Conservation (phyloP, 1,284 basidiomycete genomes). For the Lignosus rhinocerotis region DNA sequence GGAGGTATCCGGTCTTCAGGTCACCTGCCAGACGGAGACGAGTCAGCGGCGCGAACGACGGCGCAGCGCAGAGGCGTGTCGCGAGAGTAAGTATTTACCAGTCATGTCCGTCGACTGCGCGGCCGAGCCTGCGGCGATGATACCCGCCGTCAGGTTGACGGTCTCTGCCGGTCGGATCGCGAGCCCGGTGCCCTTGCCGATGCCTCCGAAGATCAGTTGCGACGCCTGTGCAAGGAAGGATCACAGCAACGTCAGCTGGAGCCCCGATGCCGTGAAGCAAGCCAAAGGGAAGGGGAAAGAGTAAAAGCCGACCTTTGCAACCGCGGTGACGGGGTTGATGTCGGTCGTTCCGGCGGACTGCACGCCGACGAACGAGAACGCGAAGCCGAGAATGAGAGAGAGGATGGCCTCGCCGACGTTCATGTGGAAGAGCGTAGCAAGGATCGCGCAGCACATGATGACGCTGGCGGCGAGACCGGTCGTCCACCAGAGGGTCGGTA, state of each 20-base stretch:
- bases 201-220: slow-evolving; percentile 63
- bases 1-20: slow-evolving; percentile 70
- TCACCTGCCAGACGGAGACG: slow-evolving; percentile 35
- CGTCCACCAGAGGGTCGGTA: slow-evolving; percentile 58
- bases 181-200: slow-evolving; percentile 48
- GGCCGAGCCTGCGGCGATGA: slow-evolving; percentile 60
- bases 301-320: slow-evolving; percentile 44
- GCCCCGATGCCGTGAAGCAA: neutral
- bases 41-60: neutral
- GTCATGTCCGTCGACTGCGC: slow-evolving; percentile 70
- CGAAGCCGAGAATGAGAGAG: slow-evolving; percentile 58
- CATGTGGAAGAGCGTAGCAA: slow-evolving; percentile 55
- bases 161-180: slow-evolving; percentile 42
- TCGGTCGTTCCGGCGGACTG: slow-evolving; percentile 61
- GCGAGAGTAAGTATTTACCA: slow-evolving; percentile 31
- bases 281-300: neutral
- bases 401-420: slow-evolving; percentile 60
- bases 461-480: slow-evolving; percentile 49
- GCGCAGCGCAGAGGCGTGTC: neutral
- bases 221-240: slow-evolving; percentile 38
- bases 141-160: slow-evolving; percentile 61
- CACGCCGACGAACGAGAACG: slow-evolving; percentile 71
- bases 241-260: too few relatives aligned
- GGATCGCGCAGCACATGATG: slow-evolving; percentile 56
- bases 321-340: slow-evolving; percentile 58